Base-by-base conservation (phyloP, 164 flowering plant genomes). In the Tinospora cordifolia region DNA sequence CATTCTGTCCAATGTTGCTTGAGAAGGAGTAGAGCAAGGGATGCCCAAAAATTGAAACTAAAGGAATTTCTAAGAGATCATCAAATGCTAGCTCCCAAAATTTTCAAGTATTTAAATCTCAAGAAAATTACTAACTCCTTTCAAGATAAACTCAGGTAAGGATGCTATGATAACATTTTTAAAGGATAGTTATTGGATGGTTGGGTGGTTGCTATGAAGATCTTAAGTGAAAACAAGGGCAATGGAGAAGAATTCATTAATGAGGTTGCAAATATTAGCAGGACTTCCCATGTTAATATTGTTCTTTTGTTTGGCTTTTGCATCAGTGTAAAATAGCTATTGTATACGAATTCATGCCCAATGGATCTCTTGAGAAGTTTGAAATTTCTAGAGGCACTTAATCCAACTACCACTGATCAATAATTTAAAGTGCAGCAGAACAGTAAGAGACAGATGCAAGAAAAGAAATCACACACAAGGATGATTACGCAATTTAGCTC, bases 331-430 rank as follows among this genome's bases (percentile, higher is more conserved):
- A 13, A 6, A 39, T 30, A 59, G 65, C 71, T 5, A 64, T 69
- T 59, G 30, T 69, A 8, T 69, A 69, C 17, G 71, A 69, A 22
- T 69, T 58, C 65, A 69, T 59, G 71, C 65, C 71, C 40, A 69
- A 69, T 21, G 30, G 40, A 9, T 69, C 71, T 3, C 54, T 69
- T 4, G 71, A 69, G 6, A 69, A 54, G 59, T 70, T 60, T n/a
- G n/a, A n/a, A n/a, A n/a, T n/a, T n/a, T n/a, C n/a, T n/a, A n/a
- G n/a, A n/a, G n/a, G n/a, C n/a, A n/a, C n/a, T n/a, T n/a, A n/a
- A n/a, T n/a, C n/a, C n/a, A n/a, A n/a, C n/a, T n/a, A n/a, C n/a
- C n/a, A n/a, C n/a, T n/a, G n/a, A n/a, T n/a, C n/a, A n/a, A n/a
- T n/a, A n/a, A n/a, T n/a, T n/a, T n/a, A n/a, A n/a, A n/a, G n/a